A percentile compares a stretch with the other conserved stretches of the same genome.
phyloP scores from a whole-genome alignment of 257 asterid species.

The Petunia secreta region DNA sequence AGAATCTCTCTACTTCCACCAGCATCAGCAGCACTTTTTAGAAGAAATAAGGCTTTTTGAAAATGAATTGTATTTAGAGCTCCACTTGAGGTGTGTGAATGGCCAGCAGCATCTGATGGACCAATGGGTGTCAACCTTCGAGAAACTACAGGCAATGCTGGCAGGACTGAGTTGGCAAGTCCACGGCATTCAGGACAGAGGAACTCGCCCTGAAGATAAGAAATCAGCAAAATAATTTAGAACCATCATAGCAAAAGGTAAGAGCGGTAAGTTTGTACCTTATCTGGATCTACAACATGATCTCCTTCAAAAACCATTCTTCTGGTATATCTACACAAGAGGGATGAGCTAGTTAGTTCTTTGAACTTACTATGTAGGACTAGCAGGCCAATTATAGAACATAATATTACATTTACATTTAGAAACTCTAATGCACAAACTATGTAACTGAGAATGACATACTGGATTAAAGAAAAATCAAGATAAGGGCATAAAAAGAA shows the following conservation, averaged over 20 bases:
- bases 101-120: slow-evolving; percentile 36
- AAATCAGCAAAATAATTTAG: slow-evolving; percentile 29
- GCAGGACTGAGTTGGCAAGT: slow-evolving; percentile 84
- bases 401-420: not conserved
- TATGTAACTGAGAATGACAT: not conserved
- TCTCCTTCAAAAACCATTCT: slow-evolving; percentile 97
- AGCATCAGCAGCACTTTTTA: slow-evolving; percentile 64
- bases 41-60: slow-evolving; percentile 62
- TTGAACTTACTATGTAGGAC: not conserved
- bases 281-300: slow-evolving; percentile 94
- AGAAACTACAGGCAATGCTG: slow-evolving; percentile 58
- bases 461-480: not conserved
- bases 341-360: slow-evolving; percentile 15
- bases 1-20: slow-evolving; percentile 53
- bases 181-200: slow-evolving; percentile 99
- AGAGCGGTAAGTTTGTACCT: slow-evolving; percentile 51
- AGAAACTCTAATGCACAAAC: not conserved
- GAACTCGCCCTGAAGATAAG: slow-evolving; percentile 83
- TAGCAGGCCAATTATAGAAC: not conserved
- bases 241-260: slow-evolving; percentile 28
- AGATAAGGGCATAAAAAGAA: slow-evolving; percentile 13
- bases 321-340: slow-evolving; percentile 59
- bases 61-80: slow-evolving; percentile 46
- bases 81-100: slow-evolving; percentile 39
- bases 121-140: slow-evolving; percentile 40